A percentile compares a stretch with the other conserved stretches of the same genome.
These are phyloP conservation scores for Aspergillus incahuasiensis DNA, from an alignment of 495 filamentous ascomycete genomes.

Conservation along the genomic window DNA sequence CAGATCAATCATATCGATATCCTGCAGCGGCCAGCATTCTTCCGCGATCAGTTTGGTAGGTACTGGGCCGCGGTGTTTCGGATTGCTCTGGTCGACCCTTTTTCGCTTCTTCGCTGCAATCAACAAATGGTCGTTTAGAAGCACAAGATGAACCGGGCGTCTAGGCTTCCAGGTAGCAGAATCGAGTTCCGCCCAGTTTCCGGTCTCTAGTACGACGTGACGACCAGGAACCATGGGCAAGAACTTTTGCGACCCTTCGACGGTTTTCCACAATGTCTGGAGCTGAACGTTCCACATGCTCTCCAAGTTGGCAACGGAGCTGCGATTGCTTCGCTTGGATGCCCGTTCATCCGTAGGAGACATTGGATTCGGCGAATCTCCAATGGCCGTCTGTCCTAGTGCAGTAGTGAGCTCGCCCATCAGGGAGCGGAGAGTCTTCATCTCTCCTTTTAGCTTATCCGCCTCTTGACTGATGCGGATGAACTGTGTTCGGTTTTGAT, in stretches of 20 bases:
- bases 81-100: constrained; percentile 62
- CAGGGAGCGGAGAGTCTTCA: constrained; percentile 80
- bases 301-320: constrained; percentile 83
- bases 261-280: constrained; percentile 80
- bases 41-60: constrained; percentile 83
- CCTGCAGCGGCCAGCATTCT: constrained; percentile 88
- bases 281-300: constrained; percentile 88
- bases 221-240: constrained; percentile 85
- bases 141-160: constrained; percentile 77
- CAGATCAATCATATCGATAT: constrained; percentile 91
- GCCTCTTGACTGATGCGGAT: constrained; percentile 99
- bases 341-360: constrained; percentile 45
- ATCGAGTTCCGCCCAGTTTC: constrained; percentile 91
- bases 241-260: constrained; percentile 96
- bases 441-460: constrained; percentile 93
- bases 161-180: constrained; percentile 92
- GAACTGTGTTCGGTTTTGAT: constrained; percentile 96
- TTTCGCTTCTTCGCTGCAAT: constrained; percentile 89
- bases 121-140: constrained; percentile 92
- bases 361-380: constrained; percentile 38
- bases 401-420: constrained; percentile 86
- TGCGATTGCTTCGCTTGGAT: constrained; percentile 47
- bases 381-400: constrained; percentile 62
- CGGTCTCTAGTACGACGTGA: constrained; percentile 85
- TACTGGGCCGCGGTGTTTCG: constrained; percentile 52